Percentiles rank a stretch among this genome's conserved stretches.
phyloP scores from a whole-genome alignment of 202 grass and related monocot species.

The Zoysia matrella region DNA sequence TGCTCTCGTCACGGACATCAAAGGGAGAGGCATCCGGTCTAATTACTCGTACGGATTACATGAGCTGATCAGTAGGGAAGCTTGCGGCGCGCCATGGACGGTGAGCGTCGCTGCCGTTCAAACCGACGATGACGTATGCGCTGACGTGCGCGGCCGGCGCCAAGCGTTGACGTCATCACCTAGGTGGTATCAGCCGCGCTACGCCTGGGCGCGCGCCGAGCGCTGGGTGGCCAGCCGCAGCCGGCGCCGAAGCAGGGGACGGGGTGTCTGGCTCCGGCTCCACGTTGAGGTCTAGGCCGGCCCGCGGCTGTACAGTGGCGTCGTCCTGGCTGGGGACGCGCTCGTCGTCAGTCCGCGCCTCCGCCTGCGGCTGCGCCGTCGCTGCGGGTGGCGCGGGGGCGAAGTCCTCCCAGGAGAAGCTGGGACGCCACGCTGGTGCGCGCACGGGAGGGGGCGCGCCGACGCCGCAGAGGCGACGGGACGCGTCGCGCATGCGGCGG shows the following conservation, averaged over 20 bases:
- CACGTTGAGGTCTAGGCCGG: constrained; percentile 59
- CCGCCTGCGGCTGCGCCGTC: neutral
- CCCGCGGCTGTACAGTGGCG: neutral
- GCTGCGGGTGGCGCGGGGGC: neutral
- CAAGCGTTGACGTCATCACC: neutral
- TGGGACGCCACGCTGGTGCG: constrained; percentile 59
- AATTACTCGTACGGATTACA: neutral
- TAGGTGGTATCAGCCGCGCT: neutral
- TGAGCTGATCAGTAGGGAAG: neutral
- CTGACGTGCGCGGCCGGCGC: neutral
- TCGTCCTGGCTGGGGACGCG: constrained; percentile 7
- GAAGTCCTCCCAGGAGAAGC: constrained; percentile 78
- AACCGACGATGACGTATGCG: neutral
- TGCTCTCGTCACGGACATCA: constrained; percentile 6
- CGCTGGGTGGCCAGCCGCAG: neutral
- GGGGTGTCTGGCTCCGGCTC: constrained; percentile 58
- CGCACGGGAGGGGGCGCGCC: neutral
- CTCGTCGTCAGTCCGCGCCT: constrained; percentile 26
- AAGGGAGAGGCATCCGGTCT: constrained; percentile 10
- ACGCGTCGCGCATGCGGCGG: constrained; percentile 62
- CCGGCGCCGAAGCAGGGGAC: neutral
- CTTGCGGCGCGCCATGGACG: neutral
- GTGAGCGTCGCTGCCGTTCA: neutral
- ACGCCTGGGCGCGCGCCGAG: constrained; percentile 27
- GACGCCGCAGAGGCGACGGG: constrained; percentile 36